These are phyloP conservation scores for Penicillium alfredii DNA, from an alignment of 495 filamentous ascomycete genomes.

Conservation along the genomic window DNA sequence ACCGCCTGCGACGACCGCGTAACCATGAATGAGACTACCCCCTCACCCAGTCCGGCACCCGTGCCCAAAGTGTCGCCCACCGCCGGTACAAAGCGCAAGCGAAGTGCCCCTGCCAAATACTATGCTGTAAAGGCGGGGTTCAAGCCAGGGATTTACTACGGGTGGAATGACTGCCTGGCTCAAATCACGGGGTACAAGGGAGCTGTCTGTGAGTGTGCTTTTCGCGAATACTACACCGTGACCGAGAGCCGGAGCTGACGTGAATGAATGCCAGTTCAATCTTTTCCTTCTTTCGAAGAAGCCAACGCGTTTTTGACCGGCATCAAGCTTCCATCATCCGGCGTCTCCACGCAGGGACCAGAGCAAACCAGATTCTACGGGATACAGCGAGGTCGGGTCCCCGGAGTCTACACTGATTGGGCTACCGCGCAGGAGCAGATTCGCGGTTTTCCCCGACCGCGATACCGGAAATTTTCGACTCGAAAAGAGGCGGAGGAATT, in stretches of 20 bases:
- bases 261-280: no score
- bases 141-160: conserved; percentile 79
- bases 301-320: conserved; percentile 73
- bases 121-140: conserved; percentile 80
- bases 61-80: conserved; percentile 33
- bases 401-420: conserved; percentile 91
- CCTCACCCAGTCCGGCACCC: conserved; percentile 36
- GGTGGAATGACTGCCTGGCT: conserved; percentile 72
- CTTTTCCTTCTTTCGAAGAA: conserved; percentile 68
- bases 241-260: no score
- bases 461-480: conserved; percentile 74
- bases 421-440: conserved; percentile 70
- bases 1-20: background rate
- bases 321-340: conserved; percentile 32
- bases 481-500: conserved; percentile 72
- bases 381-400: conserved; percentile 72
- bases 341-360: conserved; percentile 15
- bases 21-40: conserved; percentile 33
- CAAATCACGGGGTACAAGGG: conserved; percentile 84
- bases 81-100: conserved; percentile 60
- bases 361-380: conserved; percentile 62
- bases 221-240: background rate
- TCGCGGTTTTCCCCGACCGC: conserved; percentile 66
- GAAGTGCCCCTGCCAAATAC: conserved; percentile 58
- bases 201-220: conserved; percentile 61